Base-by-base conservation (phyloP, 805 yeast genomes). In the Saccharomycopsis malanga region DNA sequence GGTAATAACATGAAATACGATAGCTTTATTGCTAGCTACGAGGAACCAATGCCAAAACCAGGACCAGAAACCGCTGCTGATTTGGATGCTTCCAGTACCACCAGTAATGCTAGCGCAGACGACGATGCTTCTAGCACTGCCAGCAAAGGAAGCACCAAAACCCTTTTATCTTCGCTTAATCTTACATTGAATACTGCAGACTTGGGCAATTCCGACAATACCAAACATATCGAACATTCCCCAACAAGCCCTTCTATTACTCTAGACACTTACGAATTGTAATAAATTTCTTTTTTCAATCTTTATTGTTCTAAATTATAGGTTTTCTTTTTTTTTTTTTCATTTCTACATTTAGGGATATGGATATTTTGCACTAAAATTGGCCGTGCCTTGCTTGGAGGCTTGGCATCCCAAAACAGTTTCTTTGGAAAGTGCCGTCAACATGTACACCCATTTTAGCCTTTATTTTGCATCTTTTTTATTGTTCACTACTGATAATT, bases 231-330 rank as follows among this genome's bases (percentile, higher is more conserved):
- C n/a, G n/a, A n/a, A n/a, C n/a, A n/a, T n/a, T n/a, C n/a, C n/a
- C n/a, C n/a, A n/a, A 34, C 21, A 9, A 49, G 53, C 22, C 53
- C 53, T 17, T 30, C 38, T 14, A 49, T 49, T 14, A 49, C 53
- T 4, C 42, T 49, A 20, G 49, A 49, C 39, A 45, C 30, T 29
- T 49, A 49, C 23, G 49, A 44, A 12, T 39, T 12, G 34, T 20
- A 15, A 29, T 36, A 6, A 5, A 18, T 18, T 32, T 9, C 36
- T n/a, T 32, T 32, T 32, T n/a, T 32, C 36, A 6, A 32, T 32
- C 17, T 32, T 32, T 7, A 5, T 7, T n/a, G 7, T 32, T 32
- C 17, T 32, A 12, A 9, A 27, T 12, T 27, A 9, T 27, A 12
- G 30, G 12, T 9, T 12, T 27, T 27, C 12, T 27, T 27, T 27